These are phyloP conservation scores for Penicillium sp. DNA, from an alignment of 2,329 filamentous ascomycete species.

Conservation along the genomic window DNA sequence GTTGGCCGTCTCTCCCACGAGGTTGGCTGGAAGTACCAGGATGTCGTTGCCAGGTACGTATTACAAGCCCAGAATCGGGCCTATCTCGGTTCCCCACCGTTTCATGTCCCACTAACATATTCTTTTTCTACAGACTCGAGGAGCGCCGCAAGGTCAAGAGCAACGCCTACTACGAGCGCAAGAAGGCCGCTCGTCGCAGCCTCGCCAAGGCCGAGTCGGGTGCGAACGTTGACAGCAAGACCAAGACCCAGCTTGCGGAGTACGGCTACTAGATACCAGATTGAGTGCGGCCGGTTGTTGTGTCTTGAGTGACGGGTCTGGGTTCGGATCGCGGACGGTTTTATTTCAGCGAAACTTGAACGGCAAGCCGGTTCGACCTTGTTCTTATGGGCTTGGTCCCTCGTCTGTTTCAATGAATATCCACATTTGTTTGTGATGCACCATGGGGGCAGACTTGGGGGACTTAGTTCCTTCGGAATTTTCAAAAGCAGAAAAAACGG, in stretches of 20 bases:
- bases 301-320: slow-evolving; percentile 39
- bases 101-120: slow-evolving; percentile 17
- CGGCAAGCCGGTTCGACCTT: slow-evolving; percentile 43
- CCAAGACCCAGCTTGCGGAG: slow-evolving; percentile 80
- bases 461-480: slow-evolving; percentile 32
- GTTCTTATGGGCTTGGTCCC: slow-evolving; percentile 26
- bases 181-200: slow-evolving; percentile 93
- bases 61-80: not conserved
- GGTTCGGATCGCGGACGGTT: slow-evolving; percentile 43
- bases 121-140: slow-evolving; percentile 70
- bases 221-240: slow-evolving; percentile 82
- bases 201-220: slow-evolving; percentile 90
- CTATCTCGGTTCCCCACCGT: not conserved
- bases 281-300: slow-evolving; percentile 41
- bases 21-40: slow-evolving; percentile 99
- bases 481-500: slow-evolving; percentile 37
- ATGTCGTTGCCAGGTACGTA: slow-evolving; percentile 93
- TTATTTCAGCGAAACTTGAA: slow-evolving; percentile 41
- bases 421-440: slow-evolving; percentile 38
- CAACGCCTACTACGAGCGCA: slow-evolving; percentile 99
- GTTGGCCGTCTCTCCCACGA: slow-evolving; percentile 97
- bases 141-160: slow-evolving; percentile 99
- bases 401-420: slow-evolving; percentile 35
- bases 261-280: slow-evolving; percentile 77
- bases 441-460: slow-evolving; percentile 25